Conservation (phyloP, 139 green algal species). For the Micractinium conductrix region DNA sequence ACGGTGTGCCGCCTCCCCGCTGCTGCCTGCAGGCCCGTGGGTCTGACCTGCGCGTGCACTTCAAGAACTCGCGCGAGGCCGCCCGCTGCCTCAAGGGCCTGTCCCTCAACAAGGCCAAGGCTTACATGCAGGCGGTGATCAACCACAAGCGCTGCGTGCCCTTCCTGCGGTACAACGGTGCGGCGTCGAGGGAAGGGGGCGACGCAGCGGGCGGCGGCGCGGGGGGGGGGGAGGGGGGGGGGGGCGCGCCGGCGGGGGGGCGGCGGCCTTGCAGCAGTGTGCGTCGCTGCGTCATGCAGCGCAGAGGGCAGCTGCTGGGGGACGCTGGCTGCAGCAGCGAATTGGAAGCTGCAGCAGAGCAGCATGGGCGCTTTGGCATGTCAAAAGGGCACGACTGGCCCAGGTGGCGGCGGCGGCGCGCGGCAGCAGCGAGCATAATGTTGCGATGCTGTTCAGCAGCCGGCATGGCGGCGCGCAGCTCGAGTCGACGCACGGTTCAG, state of each 20-base stretch:
- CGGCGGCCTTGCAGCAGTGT: too few species aligned
- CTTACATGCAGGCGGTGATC: constrained; percentile 96
- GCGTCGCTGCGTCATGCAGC: too few species aligned
- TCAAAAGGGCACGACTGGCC: too few species aligned
- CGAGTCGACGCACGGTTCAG: not conserved
- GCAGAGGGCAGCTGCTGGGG: too few species aligned
- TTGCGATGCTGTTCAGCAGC: not conserved
- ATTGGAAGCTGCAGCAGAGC: too few species aligned
- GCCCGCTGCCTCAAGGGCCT: constrained; percentile 86
- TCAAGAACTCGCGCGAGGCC: constrained; percentile 98
- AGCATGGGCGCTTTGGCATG: too few species aligned
- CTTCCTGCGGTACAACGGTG: constrained; percentile 96
- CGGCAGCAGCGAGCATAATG: not conserved
- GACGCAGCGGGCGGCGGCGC: too few species aligned
- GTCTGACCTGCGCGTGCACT: constrained; percentile 93
- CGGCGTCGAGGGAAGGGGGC: not conserved
- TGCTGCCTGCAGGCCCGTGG: constrained; percentile 74
- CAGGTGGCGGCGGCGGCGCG: too few species aligned
- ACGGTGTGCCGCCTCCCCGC: not conserved
- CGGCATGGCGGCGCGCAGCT: not conserved
- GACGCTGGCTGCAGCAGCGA: too few species aligned
- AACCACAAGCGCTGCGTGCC: constrained; percentile 92
- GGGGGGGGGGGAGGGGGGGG: too few species aligned
- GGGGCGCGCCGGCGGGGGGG: too few species aligned
- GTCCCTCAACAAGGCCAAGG: constrained; percentile 93